A percentile compares a stretch with the other conserved stretches of the same genome.
Evolutionary conservation across 306 rosid species (phyloP).

Genomic region (Argentina anserina): DNA sequence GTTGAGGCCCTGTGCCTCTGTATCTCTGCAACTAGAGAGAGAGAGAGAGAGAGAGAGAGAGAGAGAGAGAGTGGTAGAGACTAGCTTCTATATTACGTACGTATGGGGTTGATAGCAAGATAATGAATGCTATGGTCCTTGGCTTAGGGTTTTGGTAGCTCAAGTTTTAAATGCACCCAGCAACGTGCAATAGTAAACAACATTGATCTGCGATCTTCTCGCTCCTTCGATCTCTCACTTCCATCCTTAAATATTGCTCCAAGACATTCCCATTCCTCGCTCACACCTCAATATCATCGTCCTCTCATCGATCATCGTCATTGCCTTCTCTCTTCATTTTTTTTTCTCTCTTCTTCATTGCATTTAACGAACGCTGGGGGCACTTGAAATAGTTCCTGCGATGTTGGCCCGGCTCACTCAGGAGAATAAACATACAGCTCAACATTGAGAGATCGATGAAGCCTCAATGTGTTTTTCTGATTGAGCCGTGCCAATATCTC

Average conservation of each 20-base stretch:
- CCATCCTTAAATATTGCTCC: not conserved
- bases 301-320: not conserved
- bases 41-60: not conserved
- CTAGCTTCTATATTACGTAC: too few species aligned
- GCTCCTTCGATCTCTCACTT: not conserved
- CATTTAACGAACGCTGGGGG: not conserved
- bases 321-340: not conserved
- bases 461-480: conserved; percentile 18
- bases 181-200: not conserved
- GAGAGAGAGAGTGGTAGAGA: not conserved
- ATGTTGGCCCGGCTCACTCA: conserved; percentile 52
- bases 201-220: not conserved
- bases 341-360: not conserved
- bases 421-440: not conserved
- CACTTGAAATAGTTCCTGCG: conserved; percentile 36
- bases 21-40: not conserved
- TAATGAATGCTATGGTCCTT: conserved; percentile 26
- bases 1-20: not conserved
- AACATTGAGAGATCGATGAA: not conserved
- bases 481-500: conserved; percentile 60
- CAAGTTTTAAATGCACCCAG: conserved; percentile 17
- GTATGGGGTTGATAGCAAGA: not conserved
- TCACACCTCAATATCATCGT: not conserved
- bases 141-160: conserved; percentile 25
- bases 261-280: conserved; percentile 17